Evolutionary conservation across 441 rosid genomes (phyloP), one percentile per base, ranked within the genome.

Genomic region (Oxalis stricta): DNA sequence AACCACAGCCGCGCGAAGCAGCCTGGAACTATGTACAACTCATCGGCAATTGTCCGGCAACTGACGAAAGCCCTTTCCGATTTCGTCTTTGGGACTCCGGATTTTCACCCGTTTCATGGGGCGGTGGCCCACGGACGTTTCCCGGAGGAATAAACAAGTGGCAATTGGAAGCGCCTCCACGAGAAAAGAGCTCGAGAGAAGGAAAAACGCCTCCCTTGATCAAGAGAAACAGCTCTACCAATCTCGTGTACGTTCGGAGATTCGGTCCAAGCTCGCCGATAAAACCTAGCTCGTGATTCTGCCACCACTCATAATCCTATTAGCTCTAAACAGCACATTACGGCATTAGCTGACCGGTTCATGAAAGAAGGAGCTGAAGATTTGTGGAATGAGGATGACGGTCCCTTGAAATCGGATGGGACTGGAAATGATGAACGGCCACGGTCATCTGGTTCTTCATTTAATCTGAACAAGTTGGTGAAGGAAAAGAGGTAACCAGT

Each of bases 91-190:
- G n/a, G n/a, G n/a, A 38, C 56, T 7, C 38, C 60, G 61, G 53
- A 19, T 78, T 41, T 60, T 75, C 55, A 22, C 34, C 5, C 82
- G 98, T 3, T 23, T 61, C 34, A 92, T 92, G 99, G 95, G n/a
- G 94, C 24, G 99, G 95, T 2, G 99, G 96, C 24, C 95, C 99
- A 0, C 76, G 99, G 38, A 84, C 94, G 4, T 91, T 86, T 32
- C 99, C 96, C 0, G 96, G 94, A 21, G 96, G 96, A 9, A 33
- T 87, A 9, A 87, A 92, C 78, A 82, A 92, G 66, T 92, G 94
- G 99, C 95, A 86, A 28, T n/a, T 91, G 99, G 96, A 91, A 86
- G 67, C 91, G 94, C 15, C 68, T 91, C 60, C 96, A 86, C 68
- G 96, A 91, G 76, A 91, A 81, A 65, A 72, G 71, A 56, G 96